A percentile compares a stretch with the other conserved stretches of the same genome.
Conservation (phyloP, 441 rosid species). For the Eutrema salsugineum region DNA sequence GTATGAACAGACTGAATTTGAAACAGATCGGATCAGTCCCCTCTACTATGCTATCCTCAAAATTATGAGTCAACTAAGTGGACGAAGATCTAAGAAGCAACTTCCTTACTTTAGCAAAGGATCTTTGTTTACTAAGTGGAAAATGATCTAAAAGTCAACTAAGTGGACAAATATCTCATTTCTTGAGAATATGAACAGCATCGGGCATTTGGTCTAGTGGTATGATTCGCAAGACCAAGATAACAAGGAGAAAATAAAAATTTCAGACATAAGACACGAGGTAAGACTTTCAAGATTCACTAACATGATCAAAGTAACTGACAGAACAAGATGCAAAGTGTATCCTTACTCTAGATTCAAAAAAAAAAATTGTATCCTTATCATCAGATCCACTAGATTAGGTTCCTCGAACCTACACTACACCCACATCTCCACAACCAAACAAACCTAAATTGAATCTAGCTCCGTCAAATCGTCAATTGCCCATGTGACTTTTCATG, state of each 20-base stretch:
- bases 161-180: not conserved
- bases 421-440: not conserved
- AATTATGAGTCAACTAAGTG: not conserved
- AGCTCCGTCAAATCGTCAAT: not conserved
- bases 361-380: no score
- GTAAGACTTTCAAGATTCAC: constrained; percentile 8
- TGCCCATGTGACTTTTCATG: not conserved
- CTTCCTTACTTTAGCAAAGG: not conserved
- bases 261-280: not conserved
- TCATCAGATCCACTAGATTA: not conserved
- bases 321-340: not conserved
- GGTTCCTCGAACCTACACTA: not conserved
- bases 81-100: not conserved
- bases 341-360: no score
- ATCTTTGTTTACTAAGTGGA: no score
- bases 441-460: not conserved
- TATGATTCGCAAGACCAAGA: constrained; percentile 52
- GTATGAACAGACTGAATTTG: not conserved
- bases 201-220: constrained; percentile 63
- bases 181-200: not conserved
- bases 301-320: not conserved
- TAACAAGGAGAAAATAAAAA: not conserved
- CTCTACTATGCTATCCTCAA: not conserved
- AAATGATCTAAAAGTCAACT: not conserved
- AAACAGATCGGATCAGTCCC: not conserved